Percentiles rank a stretch among this genome's conserved stretches.
These are phyloP conservation scores for Trametes versicolor DNA, from an alignment of 1,284 basidiomycete genomes.

Conservation along the genomic window DNA sequence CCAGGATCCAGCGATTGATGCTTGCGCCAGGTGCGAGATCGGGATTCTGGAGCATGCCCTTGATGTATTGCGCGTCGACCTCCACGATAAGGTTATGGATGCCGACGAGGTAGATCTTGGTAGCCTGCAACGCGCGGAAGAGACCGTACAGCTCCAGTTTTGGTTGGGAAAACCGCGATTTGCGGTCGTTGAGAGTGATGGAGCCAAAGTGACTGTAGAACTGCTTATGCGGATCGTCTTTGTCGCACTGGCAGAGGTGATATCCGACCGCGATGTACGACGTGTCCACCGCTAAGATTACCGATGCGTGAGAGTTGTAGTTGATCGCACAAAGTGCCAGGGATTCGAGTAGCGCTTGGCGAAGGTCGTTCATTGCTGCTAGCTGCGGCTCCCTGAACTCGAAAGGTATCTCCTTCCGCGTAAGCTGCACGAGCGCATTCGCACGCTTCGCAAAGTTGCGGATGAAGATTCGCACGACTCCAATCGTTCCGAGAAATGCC, in stretches of 20 bases:
- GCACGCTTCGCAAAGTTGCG: constrained; percentile 31
- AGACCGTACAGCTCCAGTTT: constrained; percentile 55
- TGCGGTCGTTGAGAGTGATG: constrained; percentile 48
- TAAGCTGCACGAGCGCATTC: constrained; percentile 37
- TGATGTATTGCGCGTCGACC: constrained; percentile 42
- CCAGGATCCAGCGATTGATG: constrained; percentile 53
- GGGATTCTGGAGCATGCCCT: constrained; percentile 36
- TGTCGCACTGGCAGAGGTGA: constrained; percentile 43
- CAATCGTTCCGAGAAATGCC: constrained; percentile 35
- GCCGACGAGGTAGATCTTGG: constrained; percentile 46
- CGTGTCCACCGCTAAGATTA: constrained; percentile 49
- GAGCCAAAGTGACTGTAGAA: constrained; percentile 32
- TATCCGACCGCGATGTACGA: constrained; percentile 49
- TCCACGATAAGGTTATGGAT: constrained; percentile 48
- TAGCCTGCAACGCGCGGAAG: constrained; percentile 44
- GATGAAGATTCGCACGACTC: constrained; percentile 35
- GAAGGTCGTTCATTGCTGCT: too few species aligned
- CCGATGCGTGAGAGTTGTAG: constrained; percentile 54
- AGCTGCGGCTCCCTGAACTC: too few species aligned
- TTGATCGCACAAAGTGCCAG: constrained; percentile 52
- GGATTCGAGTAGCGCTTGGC: too few species aligned
- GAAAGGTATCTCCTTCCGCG: constrained; percentile 33
- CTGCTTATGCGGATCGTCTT: constrained; percentile 16
- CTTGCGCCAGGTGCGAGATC: constrained; percentile 47
- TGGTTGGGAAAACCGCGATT: constrained; percentile 51